These are phyloP conservation scores for Multifurca ochricompacta DNA, from an alignment of 768 basidiomycete genomes.

Conservation along the genomic window DNA sequence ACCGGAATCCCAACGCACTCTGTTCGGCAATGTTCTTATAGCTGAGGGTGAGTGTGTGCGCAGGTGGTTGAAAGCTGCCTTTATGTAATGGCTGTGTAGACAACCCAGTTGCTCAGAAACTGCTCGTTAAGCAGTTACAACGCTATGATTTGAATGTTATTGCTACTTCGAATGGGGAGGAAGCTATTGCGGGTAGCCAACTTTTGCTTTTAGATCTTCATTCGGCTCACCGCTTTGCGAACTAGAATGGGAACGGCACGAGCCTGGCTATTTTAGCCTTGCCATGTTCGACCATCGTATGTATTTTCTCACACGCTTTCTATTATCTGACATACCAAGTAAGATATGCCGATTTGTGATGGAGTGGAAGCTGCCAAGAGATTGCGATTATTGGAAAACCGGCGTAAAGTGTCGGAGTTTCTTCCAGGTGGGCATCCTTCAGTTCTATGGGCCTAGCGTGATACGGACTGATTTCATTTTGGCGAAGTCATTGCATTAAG, in stretches of 20 bases:
- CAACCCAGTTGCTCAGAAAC: conserved; percentile 61
- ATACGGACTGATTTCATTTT: not conserved
- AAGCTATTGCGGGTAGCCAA: conserved; percentile 47
- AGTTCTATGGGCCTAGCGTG: not conserved
- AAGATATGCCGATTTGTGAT: conserved; percentile 75
- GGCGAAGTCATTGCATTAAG: conserved; percentile 58
- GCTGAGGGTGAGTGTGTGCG: conserved; percentile 48
- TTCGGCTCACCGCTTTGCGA: not conserved
- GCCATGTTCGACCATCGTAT: conserved; percentile 71
- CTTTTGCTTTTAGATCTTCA: not conserved
- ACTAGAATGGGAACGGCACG: conserved; percentile 60
- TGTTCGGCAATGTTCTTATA: conserved; percentile 61
- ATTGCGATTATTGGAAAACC: conserved; percentile 49
- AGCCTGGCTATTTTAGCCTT: conserved; percentile 59
- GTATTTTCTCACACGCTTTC: not conserved
- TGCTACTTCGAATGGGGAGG: conserved; percentile 60
- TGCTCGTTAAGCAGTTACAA: conserved; percentile 60
- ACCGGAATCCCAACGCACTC: conserved; percentile 41
- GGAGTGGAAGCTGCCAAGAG: conserved; percentile 69
- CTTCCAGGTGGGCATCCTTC: conserved; percentile 45
- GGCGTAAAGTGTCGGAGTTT: conserved; percentile 40
- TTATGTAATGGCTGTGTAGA: conserved; percentile 33
- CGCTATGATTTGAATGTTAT: conserved; percentile 51
- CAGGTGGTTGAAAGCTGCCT: not conserved
- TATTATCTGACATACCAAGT: not conserved